phyloP scores from a whole-genome alignment of 2,329 filamentous ascomycete species.

The Stagonosporopsis cucurbitacearum region DNA sequence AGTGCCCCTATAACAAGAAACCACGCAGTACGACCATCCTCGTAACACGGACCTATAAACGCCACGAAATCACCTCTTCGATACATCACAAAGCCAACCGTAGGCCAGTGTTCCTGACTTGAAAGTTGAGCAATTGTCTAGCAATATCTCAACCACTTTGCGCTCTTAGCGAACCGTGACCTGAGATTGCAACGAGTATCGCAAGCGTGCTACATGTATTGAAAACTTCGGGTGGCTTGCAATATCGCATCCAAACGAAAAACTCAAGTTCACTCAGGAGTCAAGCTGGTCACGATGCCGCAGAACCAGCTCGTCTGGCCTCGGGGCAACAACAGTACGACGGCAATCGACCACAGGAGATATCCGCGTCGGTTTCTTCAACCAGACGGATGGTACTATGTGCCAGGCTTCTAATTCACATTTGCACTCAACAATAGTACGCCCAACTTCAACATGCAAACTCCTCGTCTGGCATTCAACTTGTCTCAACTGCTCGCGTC shows the following conservation, averaged over 20 bases:
- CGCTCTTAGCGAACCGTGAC: background rate
- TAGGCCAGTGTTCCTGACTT: background rate
- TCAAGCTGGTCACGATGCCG: too few species aligned
- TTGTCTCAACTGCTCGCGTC: background rate
- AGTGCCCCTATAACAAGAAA: background rate
- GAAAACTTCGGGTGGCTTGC: background rate
- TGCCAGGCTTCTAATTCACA: background rate
- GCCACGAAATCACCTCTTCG: background rate
- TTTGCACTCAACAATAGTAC: background rate
- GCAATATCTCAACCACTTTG: background rate
- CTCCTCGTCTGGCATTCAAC: too few species aligned
- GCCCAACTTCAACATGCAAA: background rate
- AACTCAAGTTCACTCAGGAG: too few species aligned
- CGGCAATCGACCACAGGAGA: background rate
- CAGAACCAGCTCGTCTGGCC: too few species aligned
- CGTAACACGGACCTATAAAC: background rate
- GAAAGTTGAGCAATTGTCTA: background rate
- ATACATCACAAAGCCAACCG: background rate
- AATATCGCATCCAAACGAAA: background rate
- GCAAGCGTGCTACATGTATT: background rate
- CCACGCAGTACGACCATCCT: background rate
- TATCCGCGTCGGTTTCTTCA: too few species aligned
- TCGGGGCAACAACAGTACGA: background rate
- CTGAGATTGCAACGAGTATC: background rate
- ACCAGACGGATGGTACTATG: too few species aligned